These are phyloP conservation scores for Schizophyllum commune DNA, from an alignment of 1,284 basidiomycete species.

Conservation along the genomic window DNA sequence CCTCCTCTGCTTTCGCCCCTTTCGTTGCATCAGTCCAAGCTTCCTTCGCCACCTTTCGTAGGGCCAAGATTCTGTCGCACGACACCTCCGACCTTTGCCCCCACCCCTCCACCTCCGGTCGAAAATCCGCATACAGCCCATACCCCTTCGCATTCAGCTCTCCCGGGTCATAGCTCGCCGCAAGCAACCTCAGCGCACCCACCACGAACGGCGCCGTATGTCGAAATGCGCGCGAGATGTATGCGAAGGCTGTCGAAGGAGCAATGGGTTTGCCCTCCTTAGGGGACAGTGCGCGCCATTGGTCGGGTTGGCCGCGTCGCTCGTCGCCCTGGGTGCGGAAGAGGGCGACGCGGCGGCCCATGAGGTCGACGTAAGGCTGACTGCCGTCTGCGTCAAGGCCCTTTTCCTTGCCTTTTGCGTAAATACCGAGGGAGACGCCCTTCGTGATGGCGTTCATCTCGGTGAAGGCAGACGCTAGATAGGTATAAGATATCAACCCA, in stretches of 20 bases:
- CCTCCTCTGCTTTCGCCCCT: too few relatives aligned
- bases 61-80: slow-evolving; percentile 55
- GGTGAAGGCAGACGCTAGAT: slow-evolving; percentile 90
- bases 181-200: slow-evolving; percentile 77
- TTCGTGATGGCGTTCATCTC: slow-evolving; percentile 85
- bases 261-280: slow-evolving; percentile 54
- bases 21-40: too few relatives aligned
- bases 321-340: slow-evolving; percentile 48
- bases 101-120: slow-evolving; percentile 68
- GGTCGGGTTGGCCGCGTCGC: slow-evolving; percentile 23
- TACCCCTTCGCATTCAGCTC: slow-evolving; percentile 69
- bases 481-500: too few relatives aligned
- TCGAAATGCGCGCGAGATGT: slow-evolving; percentile 74
- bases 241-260: slow-evolving; percentile 71
- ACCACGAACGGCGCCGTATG: slow-evolving; percentile 70
- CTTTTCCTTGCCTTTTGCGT: slow-evolving; percentile 44
- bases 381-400: slow-evolving; percentile 57
- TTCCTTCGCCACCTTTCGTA: too few relatives aligned
- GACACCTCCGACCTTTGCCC: slow-evolving; percentile 62
- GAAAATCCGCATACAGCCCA: slow-evolving; percentile 69
- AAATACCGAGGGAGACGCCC: slow-evolving; percentile 75
- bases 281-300: slow-evolving; percentile 77
- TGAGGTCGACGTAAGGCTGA: slow-evolving; percentile 89
- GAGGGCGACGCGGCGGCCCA: slow-evolving; percentile 74
- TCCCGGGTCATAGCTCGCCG: slow-evolving; percentile 53